Base-by-base conservation (phyloP, 768 basidiomycete genomes). In the Boletus patriciae region DNA sequence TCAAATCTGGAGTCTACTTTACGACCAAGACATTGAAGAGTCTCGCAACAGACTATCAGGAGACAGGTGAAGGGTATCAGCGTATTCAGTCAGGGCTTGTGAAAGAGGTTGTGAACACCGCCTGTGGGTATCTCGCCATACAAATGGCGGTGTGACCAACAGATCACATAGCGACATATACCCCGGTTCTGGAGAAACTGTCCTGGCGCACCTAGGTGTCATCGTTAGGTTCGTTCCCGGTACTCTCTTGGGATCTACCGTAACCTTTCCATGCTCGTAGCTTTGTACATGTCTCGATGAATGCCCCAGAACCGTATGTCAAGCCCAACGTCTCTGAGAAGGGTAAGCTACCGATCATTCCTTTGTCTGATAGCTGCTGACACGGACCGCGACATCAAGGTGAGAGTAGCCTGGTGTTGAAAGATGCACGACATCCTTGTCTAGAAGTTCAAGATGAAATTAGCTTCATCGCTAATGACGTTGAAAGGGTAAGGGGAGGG, bases 381-480 rank as follows among this genome's bases (percentile, higher is more conserved):
- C n/a, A 15, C 0, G 11, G 6, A 42, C 3, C 10, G 18, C 13
- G 38, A 25, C 31, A 34, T 54, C 3, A 57, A 93, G 94, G 94
- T 12, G 78, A 84, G 6, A 94, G 95, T 2, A 86, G 85, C 66
- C 77, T 98, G 12, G 72, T 92, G 40, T 77, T 98, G 23, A 82
- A 80, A 57, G 92, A 94, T 36, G 94, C 96, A 12, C 80, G 97
- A 25, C 97, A 99, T 75, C 97, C 97, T 15, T 98, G 96, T 64
- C 77, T 99, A 19, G 97, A 99, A 70, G 89, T 96, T 6, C 94
- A 98, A 67, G 96, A 98, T 48, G 97, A 94, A 40, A 80, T 99
- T 41, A 88, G 83, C 65, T 98, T 98, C 71, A 98, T 99, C 63
- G 81, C 65, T 2, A 99, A 99, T 67, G 92, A 98, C 66, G 86